phyloP scores from a whole-genome alignment of 352 stramenopile genomes.

The Phytophthora ohioensis region DNA sequence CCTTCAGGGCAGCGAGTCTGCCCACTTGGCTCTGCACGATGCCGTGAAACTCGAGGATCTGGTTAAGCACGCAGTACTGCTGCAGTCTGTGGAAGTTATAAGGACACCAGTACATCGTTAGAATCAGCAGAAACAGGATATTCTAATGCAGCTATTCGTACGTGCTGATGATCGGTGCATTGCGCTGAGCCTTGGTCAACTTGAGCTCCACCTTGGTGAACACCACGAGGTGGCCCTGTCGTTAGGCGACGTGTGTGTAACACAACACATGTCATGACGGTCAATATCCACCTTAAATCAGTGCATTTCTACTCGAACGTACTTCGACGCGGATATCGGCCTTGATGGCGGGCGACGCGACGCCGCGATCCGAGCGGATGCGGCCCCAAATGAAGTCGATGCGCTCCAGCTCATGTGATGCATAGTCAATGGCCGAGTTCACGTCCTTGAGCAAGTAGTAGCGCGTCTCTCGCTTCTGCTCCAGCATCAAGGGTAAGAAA shows the following conservation, averaged over 20 bases:
- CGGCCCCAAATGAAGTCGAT: conserved; percentile 87
- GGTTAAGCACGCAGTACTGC: conserved; percentile 86
- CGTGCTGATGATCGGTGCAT: conserved; percentile 55
- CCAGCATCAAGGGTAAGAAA: background rate
- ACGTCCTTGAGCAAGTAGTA: conserved; percentile 72
- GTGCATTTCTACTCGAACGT: conserved; percentile 3
- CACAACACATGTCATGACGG: conserved; percentile 13
- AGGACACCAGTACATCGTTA: conserved; percentile 8
- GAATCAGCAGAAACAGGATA: conserved; percentile 4
- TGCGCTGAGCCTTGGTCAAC: conserved; percentile 64
- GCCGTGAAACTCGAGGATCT: conserved; percentile 87
- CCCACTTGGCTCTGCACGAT: conserved; percentile 69
- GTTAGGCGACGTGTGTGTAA: conserved; percentile 24
- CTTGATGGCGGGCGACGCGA: conserved; percentile 59
- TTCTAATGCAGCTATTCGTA: conserved; percentile 36
- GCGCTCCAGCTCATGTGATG: conserved; percentile 74
- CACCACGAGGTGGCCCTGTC: conserved; percentile 78
- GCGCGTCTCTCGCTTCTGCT: conserved; percentile 68
- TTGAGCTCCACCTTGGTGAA: conserved; percentile 78
- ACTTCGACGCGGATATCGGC: conserved; percentile 80
- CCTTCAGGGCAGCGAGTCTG: conserved; percentile 55
- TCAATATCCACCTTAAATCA: conserved; percentile 22
- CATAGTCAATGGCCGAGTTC: conserved; percentile 53
- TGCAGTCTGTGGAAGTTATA: conserved; percentile 53
- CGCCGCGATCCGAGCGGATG: conserved; percentile 71